Evolutionary conservation across 2,329 filamentous ascomycete genomes (phyloP), one percentile per base, ranked within the genome.

Genomic region (Ceratocystis albifundus): DNA sequence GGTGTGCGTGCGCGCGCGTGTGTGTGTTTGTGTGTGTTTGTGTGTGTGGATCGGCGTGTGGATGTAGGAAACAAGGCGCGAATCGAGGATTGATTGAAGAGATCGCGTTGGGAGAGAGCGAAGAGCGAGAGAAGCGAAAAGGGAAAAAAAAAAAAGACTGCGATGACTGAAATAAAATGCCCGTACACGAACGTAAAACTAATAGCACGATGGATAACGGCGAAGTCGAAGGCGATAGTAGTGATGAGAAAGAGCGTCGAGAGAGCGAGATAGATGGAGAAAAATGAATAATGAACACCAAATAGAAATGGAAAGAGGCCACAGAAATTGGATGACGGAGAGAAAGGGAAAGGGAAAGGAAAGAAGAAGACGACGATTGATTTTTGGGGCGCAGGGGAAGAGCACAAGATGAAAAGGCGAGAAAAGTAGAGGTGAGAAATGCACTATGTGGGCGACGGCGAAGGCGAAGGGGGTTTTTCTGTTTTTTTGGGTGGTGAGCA

Each of bases 231-330:
- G 46, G 46, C 22, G 46, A 50, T 50, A 3, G 28, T 59, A 17
- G 28, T 20, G 22, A 7, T 59, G 25, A 12, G 12, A 53, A 53
- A 25, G 48, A 53, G 12, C 2, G 28, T 59, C 25, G 36, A 17
- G 12, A n/a, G 53, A 57, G 50, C 7, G n/a, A 28, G 50, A 55
- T 8, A 36, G 28, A 17, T 28, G 36, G 15, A 57, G 28, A 30
- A 59, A 59, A 59, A 59, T 28, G 5, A 59, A 59, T n/a, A 30
- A 59, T 30, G 36, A 59, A 59, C 53, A 59, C 53, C 53, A 0
- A 28, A 32, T 32, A 32, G 53, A 59, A 59, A n/a, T 59, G 25
- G 28, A 30, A 59, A 4, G 32, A 36, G 28, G 12, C 53, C 28
- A 25, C 28, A 8, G 53, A 7, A 17, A n/a, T 15, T 20, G 30